These are phyloP conservation scores for Coemansia biformis DNA, from an alignment of 192 early-diverging fungal genomes.

Conservation along the genomic window DNA sequence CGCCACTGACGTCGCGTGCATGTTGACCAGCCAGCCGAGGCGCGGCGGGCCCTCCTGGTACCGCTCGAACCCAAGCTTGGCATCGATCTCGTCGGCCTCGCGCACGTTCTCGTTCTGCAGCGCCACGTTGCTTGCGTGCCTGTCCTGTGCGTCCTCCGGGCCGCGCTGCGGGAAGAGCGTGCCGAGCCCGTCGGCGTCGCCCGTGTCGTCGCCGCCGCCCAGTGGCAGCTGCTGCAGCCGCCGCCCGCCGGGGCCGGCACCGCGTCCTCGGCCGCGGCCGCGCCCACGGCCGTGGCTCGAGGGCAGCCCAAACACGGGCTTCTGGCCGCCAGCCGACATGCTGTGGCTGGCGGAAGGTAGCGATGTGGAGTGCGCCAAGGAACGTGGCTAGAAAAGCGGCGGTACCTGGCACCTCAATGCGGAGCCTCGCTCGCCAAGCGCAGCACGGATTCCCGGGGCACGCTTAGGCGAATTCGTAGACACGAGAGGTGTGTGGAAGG, in stretches of 20 bases:
- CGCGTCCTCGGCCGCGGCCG: too few relatives aligned
- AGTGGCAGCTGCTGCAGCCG: conserved; percentile 9
- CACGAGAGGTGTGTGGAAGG: too few relatives aligned
- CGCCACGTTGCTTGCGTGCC: conserved; percentile 15
- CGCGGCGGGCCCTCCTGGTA: conserved; percentile 67
- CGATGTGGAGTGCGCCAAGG: too few relatives aligned
- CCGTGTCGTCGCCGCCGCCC: conserved; percentile 2
- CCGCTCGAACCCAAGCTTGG: conserved; percentile 58
- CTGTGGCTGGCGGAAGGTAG: too few relatives aligned
- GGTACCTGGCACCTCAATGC: too few relatives aligned
- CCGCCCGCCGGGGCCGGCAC: not conserved
- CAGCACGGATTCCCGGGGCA: too few relatives aligned
- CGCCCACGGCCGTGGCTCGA: too few relatives aligned
- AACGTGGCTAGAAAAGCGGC: too few relatives aligned
- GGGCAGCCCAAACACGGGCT: conserved; percentile 28
- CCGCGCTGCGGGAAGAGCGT: conserved; percentile 4
- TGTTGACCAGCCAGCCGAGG: conserved; percentile 94
- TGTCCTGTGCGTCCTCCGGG: not conserved
- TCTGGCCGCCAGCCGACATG: conserved; percentile 11
- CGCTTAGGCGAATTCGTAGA: too few relatives aligned
- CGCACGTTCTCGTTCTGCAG: conserved; percentile 24
- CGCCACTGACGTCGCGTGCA: conserved; percentile 71
- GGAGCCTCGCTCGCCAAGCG: too few relatives aligned
- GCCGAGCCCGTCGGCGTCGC: not conserved
- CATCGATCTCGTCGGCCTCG: conserved; percentile 51